Percentiles rank a stretch among this genome's conserved stretches.
These are phyloP conservation scores for Rhizophagus clarus DNA, from an alignment of 192 early-diverging fungal species.

Conservation along the genomic window DNA sequence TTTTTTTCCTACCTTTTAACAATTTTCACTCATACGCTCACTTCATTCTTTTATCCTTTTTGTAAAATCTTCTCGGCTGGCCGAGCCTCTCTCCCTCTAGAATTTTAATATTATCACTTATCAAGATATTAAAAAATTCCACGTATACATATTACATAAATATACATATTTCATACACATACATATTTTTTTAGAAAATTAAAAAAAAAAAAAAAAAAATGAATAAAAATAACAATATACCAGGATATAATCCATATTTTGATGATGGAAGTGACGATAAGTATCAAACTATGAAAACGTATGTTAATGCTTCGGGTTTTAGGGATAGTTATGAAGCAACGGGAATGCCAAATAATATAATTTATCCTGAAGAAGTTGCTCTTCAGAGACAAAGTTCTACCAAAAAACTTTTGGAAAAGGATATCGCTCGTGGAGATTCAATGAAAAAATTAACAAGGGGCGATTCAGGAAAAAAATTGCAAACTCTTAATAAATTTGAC, in stretches of 20 bases:
- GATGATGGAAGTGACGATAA: neutral
- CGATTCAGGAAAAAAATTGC: neutral
- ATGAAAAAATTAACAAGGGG: conserved; percentile 16
- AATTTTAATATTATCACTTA: neutral
- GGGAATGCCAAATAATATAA: neutral
- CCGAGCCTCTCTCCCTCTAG: neutral
- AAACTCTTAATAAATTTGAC: conserved; percentile 9
- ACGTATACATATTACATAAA: too few species aligned
- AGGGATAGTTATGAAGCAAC: neutral
- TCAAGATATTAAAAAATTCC: neutral
- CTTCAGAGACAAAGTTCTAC: conserved; percentile 1
- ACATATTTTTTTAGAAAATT: neutral
- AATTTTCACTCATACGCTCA: neutral
- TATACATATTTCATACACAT: too few species aligned
- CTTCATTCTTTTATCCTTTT: neutral
- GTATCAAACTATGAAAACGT: neutral
- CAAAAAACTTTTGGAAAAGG: neutral
- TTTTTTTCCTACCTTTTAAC: neutral
- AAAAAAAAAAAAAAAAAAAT: neutral
- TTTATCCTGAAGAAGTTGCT: conserved; percentile 3
- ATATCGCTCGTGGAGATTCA: neutral
- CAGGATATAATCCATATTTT: conserved; percentile 17
- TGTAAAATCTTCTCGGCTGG: conserved; percentile 9
- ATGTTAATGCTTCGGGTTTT: neutral
- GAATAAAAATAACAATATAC: neutral